Evolutionary conservation across 129 eudicot species (phyloP).

Genomic region (Lactuca saligna): DNA sequence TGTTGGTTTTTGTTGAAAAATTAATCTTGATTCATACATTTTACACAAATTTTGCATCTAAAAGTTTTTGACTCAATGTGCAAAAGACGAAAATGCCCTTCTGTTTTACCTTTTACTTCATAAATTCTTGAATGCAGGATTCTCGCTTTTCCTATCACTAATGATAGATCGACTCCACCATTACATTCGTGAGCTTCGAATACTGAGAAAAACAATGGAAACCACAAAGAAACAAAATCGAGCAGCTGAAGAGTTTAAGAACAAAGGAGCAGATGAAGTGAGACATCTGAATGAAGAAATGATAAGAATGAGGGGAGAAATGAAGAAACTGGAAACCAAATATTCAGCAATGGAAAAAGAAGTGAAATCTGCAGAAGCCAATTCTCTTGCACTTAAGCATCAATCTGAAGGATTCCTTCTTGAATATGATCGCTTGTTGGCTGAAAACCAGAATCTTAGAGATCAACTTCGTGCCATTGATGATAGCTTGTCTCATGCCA

Average conservation of each 20-base stretch:
- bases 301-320: slow-evolving; percentile 36
- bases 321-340: slow-evolving; percentile 53
- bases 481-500: slow-evolving; percentile 43
- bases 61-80: no score
- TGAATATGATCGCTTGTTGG: slow-evolving; percentile 53
- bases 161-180: slow-evolving; percentile 80
- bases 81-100: neutral
- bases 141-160: slow-evolving; percentile 55
- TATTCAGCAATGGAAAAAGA: slow-evolving; percentile 49
- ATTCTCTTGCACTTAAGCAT: slow-evolving; percentile 53
- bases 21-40: neutral
- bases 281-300: slow-evolving; percentile 52
- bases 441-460: slow-evolving; percentile 46
- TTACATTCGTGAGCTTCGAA: slow-evolving; percentile 65
- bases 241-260: slow-evolving; percentile 55
- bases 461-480: slow-evolving; percentile 52
- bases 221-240: slow-evolving; percentile 64
- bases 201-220: slow-evolving; percentile 59
- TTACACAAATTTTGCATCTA: no score
- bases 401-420: slow-evolving; percentile 70
- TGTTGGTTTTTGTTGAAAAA: neutral
- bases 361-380: slow-evolving; percentile 59
- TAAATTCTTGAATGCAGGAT: slow-evolving; percentile 41
- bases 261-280: slow-evolving; percentile 48
- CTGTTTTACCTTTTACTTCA: neutral